Percentiles rank a stretch among this genome's conserved stretches.
Evolutionary conservation across 2,329 filamentous ascomycete genomes (phyloP).

Genomic region (Huntiella bhutanensis): DNA sequence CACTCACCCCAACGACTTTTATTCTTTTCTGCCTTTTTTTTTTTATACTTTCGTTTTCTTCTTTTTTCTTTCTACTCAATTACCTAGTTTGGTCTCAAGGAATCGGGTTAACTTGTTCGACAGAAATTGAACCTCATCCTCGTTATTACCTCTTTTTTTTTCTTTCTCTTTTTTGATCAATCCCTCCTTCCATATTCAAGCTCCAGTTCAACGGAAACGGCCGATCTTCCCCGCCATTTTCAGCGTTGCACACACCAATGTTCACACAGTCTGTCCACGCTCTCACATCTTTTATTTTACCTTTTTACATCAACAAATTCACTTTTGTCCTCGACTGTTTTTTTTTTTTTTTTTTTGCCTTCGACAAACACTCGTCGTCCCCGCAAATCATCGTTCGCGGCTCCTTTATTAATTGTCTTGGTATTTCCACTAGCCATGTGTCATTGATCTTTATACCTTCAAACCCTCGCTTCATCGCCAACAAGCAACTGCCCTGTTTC

Average conservation of each 20-base stretch:
- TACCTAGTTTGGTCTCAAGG: neutral
- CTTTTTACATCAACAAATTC: neutral
- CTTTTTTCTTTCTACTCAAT: neutral
- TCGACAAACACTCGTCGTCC: neutral
- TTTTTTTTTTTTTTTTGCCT: neutral
- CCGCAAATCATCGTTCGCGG: neutral
- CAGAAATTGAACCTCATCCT: neutral
- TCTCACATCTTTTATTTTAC: neutral
- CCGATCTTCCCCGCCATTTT: too few species aligned
- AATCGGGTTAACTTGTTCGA: neutral
- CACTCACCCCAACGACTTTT: slow-evolving; percentile 13
- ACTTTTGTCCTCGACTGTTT: neutral
- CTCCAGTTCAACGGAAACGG: too few species aligned
- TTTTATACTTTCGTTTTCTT: neutral
- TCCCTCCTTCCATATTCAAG: neutral
- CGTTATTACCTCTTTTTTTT: neutral
- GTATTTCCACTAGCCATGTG: too few species aligned
- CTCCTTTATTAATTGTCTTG: neutral
- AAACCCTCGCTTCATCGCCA: too few species aligned
- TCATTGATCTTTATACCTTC: too few species aligned
- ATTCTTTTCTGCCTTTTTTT: slow-evolving; percentile 13
- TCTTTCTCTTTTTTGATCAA: neutral
- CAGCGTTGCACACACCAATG: too few species aligned
- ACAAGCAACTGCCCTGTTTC: too few species aligned
- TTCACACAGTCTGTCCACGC: neutral